Conservation (phyloP, 768 basidiomycete genomes). For the Tremella fuciformis region DNA sequence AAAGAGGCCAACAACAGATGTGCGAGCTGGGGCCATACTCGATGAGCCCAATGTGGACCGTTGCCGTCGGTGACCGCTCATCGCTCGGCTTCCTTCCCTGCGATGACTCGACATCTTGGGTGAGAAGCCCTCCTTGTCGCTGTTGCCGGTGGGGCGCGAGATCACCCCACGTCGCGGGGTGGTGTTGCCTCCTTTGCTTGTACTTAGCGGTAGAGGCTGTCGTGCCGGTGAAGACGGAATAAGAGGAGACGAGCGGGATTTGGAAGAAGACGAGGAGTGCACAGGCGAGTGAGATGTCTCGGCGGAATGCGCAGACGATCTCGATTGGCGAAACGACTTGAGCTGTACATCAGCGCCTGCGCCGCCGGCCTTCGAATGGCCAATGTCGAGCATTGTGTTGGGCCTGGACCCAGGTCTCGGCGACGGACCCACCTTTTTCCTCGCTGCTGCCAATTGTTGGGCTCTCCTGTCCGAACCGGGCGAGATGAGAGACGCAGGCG, state of each 20-base stretch:
- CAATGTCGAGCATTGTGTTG: background rate
- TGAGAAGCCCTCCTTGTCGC: constrained; percentile 14
- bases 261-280: constrained; percentile 9
- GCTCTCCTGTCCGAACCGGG: constrained; percentile 11
- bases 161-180: background rate
- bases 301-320: constrained; percentile 23
- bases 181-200: constrained; percentile 12
- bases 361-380: background rate
- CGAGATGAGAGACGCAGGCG: no score
- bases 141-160: constrained; percentile 3
- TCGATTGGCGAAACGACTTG: constrained; percentile 34
- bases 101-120: constrained; percentile 1
- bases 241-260: constrained; percentile 12
- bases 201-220: background rate
- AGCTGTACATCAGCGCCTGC: constrained; percentile 20
- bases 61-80: constrained; percentile 7
- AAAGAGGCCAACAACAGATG: constrained; percentile 11
- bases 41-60: constrained; percentile 4
- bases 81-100: constrained; percentile 9
- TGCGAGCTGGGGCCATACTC: constrained; percentile 6
- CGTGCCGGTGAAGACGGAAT: constrained; percentile 15
- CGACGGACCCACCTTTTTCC: constrained; percentile 32
- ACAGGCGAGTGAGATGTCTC: constrained; percentile 9
- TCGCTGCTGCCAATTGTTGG: constrained; percentile 31
- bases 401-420: background rate